A percentile compares a stretch with the other conserved stretches of the same genome.
These are phyloP conservation scores for Eucommia ulmoides DNA, from an alignment of 257 asterid genomes.

Conservation along the genomic window DNA sequence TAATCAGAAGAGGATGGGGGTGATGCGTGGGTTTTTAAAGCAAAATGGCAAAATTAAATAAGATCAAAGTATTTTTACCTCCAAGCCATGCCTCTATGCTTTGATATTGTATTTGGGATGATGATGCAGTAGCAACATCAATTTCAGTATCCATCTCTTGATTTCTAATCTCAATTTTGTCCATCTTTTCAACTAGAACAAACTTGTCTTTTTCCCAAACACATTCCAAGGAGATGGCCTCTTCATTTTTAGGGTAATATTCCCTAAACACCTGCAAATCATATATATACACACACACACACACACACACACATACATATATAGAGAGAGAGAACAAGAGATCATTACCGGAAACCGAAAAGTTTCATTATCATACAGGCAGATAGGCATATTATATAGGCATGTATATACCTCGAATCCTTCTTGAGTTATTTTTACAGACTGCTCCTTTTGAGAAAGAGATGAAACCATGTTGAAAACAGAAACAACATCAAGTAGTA, in stretches of 20 bases:
- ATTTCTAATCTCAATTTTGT: constrained; percentile 25
- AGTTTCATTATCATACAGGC: too few relatives aligned
- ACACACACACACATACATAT: not conserved
- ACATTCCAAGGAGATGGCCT: constrained; percentile 42
- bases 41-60: not conserved
- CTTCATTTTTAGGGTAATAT: constrained; percentile 59
- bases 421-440: constrained; percentile 55
- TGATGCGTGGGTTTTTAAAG: not conserved
- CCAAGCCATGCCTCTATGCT: constrained; percentile 64
- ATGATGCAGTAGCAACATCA: constrained; percentile 18
- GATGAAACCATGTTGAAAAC: constrained; percentile 50
- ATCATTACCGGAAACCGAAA: too few relatives aligned
- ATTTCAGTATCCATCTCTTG: constrained; percentile 22
- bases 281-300: too few relatives aligned
- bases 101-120: constrained; percentile 42
- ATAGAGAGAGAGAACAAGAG: too few relatives aligned
- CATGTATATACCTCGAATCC: constrained; percentile 55
- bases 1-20: too few relatives aligned
- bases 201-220: constrained; percentile 63
- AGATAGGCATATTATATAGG: too few relatives aligned
- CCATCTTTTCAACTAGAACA: constrained; percentile 38
- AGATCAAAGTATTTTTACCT: constrained; percentile 31
- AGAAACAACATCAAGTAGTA: constrained; percentile 63
- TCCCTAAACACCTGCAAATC: constrained; percentile 76
- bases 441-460: constrained; percentile 60